A percentile compares a stretch with the other conserved stretches of the same genome.
Conservation (phyloP, 2,329 filamentous ascomycete genomes). For the Reticulascus tulasneorum region DNA sequence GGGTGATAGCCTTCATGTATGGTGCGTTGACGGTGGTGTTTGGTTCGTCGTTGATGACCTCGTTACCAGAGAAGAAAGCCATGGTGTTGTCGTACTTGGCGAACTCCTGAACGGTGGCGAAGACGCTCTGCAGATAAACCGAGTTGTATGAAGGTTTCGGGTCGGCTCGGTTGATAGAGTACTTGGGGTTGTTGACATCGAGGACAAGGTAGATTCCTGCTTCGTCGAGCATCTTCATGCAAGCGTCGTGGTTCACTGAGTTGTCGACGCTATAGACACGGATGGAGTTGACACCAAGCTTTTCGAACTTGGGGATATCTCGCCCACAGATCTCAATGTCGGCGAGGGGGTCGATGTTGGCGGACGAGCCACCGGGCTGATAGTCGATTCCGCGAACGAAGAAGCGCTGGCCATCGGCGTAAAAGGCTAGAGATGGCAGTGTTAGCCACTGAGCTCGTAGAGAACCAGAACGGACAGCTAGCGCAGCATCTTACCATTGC, state of each 20-base stretch:
- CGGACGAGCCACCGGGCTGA: constrained; percentile 57
- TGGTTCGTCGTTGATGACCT: constrained; percentile 68
- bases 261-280: constrained; percentile 94
- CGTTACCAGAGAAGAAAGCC: constrained; percentile 80
- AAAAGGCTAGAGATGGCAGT: constrained; percentile 47
- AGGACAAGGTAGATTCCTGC: constrained; percentile 90
- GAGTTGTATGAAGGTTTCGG: constrained; percentile 81
- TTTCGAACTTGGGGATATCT: constrained; percentile 77
- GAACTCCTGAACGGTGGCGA: constrained; percentile 84
- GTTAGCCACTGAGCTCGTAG: constrained; percentile 14
- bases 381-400: constrained; percentile 60
- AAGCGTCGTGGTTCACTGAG: constrained; percentile 69
- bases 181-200: constrained; percentile 85
- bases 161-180: constrained; percentile 76
- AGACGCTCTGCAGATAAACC: constrained; percentile 77
- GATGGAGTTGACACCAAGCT: constrained; percentile 84
- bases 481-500: constrained; percentile 43
- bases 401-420: constrained; percentile 48
- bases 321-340: constrained; percentile 68
- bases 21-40: constrained; percentile 63
- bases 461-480: neutral
- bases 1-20: constrained; percentile 74
- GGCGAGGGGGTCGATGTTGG: constrained; percentile 68
- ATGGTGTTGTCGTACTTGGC: constrained; percentile 80
- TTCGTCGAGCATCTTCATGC: constrained; percentile 76